Conservation (phyloP, 805 yeast species). For the Candida oleophila region DNA sequence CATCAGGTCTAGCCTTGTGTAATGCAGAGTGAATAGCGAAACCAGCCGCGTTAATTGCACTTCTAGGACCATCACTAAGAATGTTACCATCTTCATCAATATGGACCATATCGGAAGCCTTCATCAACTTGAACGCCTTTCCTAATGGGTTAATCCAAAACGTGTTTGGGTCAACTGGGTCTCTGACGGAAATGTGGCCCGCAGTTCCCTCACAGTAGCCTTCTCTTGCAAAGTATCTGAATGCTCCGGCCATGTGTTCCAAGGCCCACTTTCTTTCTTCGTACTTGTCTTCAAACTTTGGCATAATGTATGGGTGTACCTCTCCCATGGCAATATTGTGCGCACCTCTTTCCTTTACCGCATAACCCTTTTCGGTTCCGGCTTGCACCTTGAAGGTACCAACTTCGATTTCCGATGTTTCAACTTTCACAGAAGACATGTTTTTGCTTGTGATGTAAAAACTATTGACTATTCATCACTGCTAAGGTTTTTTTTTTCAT, state of each 20-base stretch:
- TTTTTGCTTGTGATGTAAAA: no score
- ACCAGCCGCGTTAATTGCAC: conserved; percentile 42
- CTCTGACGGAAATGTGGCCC: conserved; percentile 84
- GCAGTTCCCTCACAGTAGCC: conserved; percentile 78
- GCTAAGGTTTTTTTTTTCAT: not conserved
- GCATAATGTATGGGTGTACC: conserved; percentile 50
- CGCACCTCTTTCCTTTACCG: conserved; percentile 47
- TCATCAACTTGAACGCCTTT: conserved; percentile 55
- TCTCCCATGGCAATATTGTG: conserved; percentile 60
- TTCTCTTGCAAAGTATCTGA: conserved; percentile 74
- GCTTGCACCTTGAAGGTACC: not conserved
- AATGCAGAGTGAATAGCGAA: conserved; percentile 41
- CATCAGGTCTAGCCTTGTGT: conserved; percentile 38
- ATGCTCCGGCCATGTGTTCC: conserved; percentile 83
- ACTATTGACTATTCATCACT: no score
- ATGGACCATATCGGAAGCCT: conserved; percentile 41
- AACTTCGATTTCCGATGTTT: not conserved
- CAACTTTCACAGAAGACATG: not conserved
- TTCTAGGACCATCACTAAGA: conserved; percentile 38
- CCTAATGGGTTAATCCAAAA: conserved; percentile 91
- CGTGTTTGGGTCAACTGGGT: conserved; percentile 73
- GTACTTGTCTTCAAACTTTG: conserved; percentile 48
- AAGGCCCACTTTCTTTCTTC: conserved; percentile 54
- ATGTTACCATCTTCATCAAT: conserved; percentile 35
- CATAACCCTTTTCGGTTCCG: conserved; percentile 41